A percentile compares a stretch with the other conserved stretches of the same genome.
phyloP scores from a whole-genome alignment of 179 eudicot species.

The Amaranthus tricolor region DNA sequence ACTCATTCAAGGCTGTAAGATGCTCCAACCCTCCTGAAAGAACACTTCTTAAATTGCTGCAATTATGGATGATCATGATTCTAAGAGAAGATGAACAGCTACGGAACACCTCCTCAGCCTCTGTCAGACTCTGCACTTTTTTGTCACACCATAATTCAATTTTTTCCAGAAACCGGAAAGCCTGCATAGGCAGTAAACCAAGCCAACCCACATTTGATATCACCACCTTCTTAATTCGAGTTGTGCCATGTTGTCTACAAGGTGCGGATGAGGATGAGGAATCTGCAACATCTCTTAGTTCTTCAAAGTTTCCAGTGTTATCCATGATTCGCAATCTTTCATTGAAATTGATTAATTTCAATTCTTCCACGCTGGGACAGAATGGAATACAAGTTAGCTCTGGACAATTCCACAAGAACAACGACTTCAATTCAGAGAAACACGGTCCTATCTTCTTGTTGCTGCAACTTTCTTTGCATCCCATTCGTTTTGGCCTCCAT shows the following conservation, averaged over 20 bases:
- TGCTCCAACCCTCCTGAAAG: constrained; percentile 10
- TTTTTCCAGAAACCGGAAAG: not conserved
- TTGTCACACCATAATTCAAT: not conserved
- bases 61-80: not conserved
- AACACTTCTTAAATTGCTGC: constrained; percentile 10
- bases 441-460: not conserved
- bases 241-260: no score
- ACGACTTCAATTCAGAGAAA: not conserved
- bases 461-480: no score
- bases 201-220: not conserved
- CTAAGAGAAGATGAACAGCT: constrained; percentile 23
- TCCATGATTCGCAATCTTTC: not conserved
- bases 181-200: not conserved
- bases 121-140: not conserved
- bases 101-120: not conserved
- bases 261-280: no score
- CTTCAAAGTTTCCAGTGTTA: not conserved
- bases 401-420: not conserved
- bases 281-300: no score
- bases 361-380: constrained; percentile 3
- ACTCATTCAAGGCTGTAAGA: constrained; percentile 14
- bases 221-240: not conserved
- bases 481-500: constrained; percentile 14
- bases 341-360: not conserved
- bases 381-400: constrained; percentile 15